Conservation (phyloP, 208 protist species). For the Crithidia bombi region DNA sequence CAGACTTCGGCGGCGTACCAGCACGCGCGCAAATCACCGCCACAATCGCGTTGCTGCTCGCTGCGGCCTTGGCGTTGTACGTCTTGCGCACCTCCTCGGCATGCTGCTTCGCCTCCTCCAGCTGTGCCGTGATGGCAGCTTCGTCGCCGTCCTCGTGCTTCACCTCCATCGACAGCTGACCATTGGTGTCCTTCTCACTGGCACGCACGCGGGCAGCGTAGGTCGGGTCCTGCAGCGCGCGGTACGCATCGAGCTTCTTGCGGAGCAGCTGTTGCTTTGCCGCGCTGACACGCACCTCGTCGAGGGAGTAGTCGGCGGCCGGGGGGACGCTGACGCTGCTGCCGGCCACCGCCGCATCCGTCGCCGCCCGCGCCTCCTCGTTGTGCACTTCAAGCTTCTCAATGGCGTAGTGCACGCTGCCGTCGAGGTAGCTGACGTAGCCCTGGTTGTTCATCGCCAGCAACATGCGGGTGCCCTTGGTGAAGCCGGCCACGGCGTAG, state of each 20-base stretch:
- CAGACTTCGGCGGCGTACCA: constrained; percentile 22
- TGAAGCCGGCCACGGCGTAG: constrained; percentile 34
- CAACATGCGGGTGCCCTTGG: constrained; percentile 40
- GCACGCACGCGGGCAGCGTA: constrained; percentile 55
- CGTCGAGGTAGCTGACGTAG: constrained; percentile 82
- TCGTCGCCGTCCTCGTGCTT: constrained; percentile 43
- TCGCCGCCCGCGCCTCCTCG: constrained; percentile 25
- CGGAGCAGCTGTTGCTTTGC: constrained; percentile 38
- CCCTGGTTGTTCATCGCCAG: constrained; percentile 29
- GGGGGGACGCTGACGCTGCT: constrained; percentile 40
- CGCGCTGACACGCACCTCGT: constrained; percentile 32
- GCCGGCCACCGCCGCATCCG: constrained; percentile 36
- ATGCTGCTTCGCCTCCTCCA: constrained; percentile 36
- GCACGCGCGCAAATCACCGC: constrained; percentile 1
- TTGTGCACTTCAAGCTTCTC: constrained; percentile 53
- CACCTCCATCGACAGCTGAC: constrained; percentile 32
- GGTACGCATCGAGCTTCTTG: constrained; percentile 67
- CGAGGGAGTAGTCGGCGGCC: constrained; percentile 44
- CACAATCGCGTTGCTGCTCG: constrained; percentile 27
- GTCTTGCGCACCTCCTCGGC: constrained; percentile 30
- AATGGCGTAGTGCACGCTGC: constrained; percentile 46
- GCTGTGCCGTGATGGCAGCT: constrained; percentile 25
- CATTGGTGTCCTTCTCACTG: constrained; percentile 47
- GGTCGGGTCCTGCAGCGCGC: constrained; percentile 42
- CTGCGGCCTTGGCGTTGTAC: constrained; percentile 56